Evolutionary conservation across 1,284 basidiomycete genomes (phyloP), one percentile per base, ranked within the genome.

Genomic region (Cutaneotrichosporon spelunceum): DNA sequence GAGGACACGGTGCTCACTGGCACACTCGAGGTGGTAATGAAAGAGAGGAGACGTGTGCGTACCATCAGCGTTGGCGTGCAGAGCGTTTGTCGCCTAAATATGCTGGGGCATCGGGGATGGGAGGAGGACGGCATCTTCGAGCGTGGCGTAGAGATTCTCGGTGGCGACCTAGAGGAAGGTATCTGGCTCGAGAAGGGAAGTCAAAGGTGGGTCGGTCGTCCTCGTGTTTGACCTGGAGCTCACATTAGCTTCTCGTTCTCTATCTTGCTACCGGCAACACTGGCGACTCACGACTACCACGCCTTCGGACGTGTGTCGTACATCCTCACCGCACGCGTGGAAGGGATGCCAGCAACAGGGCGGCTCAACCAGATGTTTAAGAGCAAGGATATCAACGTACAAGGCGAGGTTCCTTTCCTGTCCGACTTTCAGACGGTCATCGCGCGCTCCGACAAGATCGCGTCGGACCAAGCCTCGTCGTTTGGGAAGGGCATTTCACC

Each of bases 61-160:
- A 69, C 71, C 2, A 78, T 79, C 58, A 66, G 68, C 10, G 73
- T 79, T 3, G 73, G 72, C n/a, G 68, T 77, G 36, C 73, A 76
- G 62, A 67, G 68, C 33, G 73, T 75, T 8, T 70, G 68, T 36
- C 64, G 63, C 26, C 26, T 77, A 44, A 61, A 73, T 52, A 72
- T 77, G 71, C 72, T 72, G 3, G 42, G 29, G 2, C 13, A 52
- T 14, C 60, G 75, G 21, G 70, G 69, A 1, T 77, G 76, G 76
- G 76, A 77, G 55, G 74, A 76, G 26, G 76, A 77, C 54, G 76
- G 74, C 23, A 69, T 77, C 23, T 76, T 77, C 63, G 76, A 76
- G 56, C 58, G 73, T 29, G 74, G 72, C 13, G 72, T 77, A 2
- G 73, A 76, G 61, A 63, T 77, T 10, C 54, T 72, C 10, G 59